These are phyloP conservation scores for Neltuma alba DNA, from an alignment of 306 rosid genomes.

Conservation along the genomic window DNA sequence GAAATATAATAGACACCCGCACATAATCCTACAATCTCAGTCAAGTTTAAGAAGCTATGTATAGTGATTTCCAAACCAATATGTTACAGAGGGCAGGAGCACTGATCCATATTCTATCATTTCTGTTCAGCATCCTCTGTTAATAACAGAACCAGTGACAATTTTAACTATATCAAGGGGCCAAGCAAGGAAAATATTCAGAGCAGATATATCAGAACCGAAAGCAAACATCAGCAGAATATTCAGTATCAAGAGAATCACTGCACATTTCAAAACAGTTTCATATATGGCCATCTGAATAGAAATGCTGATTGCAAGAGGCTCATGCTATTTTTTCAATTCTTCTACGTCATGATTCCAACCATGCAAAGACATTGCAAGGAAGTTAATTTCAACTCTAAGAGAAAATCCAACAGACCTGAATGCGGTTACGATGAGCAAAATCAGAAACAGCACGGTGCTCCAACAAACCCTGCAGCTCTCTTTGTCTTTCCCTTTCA, in stretches of 20 bases:
- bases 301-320: neutral
- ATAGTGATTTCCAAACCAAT: constrained; percentile 19
- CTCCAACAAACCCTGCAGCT: constrained; percentile 91
- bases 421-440: constrained; percentile 98
- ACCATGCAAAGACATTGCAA: constrained; percentile 20
- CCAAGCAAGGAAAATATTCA: constrained; percentile 4
- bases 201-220: constrained; percentile 30
- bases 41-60: neutral
- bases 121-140: neutral
- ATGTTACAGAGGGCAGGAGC: constrained; percentile 18
- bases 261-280: neutral
- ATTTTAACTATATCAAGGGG: constrained; percentile 8
- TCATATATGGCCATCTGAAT: constrained; percentile 3
- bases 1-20: constrained; percentile 5
- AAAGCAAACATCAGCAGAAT: constrained; percentile 6
- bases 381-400: constrained; percentile 26
- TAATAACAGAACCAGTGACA: constrained; percentile 17
- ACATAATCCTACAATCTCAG: constrained; percentile 19
- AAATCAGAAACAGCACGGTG: constrained; percentile 99
- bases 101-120: neutral
- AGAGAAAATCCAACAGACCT: constrained; percentile 65
- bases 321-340: constrained; percentile 22
- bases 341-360: constrained; percentile 17
- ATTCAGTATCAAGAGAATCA: constrained; percentile 25
- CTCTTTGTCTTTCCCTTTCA: constrained; percentile 95